Conservation (phyloP, 352 stramenopile species). For the Hyaloperonospora brassicae region DNA sequence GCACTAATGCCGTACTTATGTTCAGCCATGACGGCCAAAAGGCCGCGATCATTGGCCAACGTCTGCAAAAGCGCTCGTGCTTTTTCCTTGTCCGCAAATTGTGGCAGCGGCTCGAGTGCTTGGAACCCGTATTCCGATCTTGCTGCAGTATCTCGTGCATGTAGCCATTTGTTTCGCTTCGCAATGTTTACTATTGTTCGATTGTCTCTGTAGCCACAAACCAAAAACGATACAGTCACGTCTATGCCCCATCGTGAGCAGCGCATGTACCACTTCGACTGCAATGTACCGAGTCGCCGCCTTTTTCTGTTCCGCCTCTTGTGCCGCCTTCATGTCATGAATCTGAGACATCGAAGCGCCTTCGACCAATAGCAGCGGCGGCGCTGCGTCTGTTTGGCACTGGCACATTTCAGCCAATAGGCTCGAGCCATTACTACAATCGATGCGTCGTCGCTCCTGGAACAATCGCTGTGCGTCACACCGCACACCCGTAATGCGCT, state of each 20-base stretch:
- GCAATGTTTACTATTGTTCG: conserved; percentile 52
- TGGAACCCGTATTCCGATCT: conserved; percentile 61
- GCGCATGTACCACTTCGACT: not conserved
- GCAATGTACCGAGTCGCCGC: conserved; percentile 35
- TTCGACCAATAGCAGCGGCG: conserved; percentile 35
- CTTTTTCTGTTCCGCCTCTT: conserved; percentile 33
- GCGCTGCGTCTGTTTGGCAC: conserved; percentile 5
- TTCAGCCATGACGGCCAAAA: conserved; percentile 84
- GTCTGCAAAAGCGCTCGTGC: conserved; percentile 75
- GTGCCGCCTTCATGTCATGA: conserved; percentile 40
- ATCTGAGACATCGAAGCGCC: conserved; percentile 43
- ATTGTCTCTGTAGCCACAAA: conserved; percentile 25
- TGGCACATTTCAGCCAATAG: conserved; percentile 26
- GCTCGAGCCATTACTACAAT: conserved; percentile 19
- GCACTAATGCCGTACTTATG: conserved; percentile 52
- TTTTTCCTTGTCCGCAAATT: conserved; percentile 42
- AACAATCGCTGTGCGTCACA: conserved; percentile 51
- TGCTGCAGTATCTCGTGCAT: conserved; percentile 28
- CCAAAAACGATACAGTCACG: not conserved
- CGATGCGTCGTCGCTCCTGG: conserved; percentile 41
- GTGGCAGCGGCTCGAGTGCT: conserved; percentile 52
- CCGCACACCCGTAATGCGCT: conserved; percentile 25
- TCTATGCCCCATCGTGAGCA: not conserved
- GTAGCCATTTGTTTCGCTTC: conserved; percentile 35
- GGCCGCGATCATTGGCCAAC: conserved; percentile 81